Evolutionary conservation across 257 asterid species (phyloP), one percentile per base, ranked within the genome.

Genomic region (Ehretia macrophylla): DNA sequence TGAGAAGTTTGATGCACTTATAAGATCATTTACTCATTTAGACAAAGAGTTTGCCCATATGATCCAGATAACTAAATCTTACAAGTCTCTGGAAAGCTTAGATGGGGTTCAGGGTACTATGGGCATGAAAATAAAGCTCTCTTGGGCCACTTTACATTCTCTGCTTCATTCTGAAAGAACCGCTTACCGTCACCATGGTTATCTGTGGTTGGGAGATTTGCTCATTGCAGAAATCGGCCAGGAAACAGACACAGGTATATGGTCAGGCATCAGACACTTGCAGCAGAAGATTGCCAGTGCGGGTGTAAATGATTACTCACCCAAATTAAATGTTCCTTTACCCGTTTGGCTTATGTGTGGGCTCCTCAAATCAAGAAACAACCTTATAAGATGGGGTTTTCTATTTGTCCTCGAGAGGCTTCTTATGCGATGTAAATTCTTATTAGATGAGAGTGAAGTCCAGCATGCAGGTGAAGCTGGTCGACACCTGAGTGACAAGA

Each of bases 321-420:
- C 88, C 68, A 72, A 78, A 52, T 74, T 83, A 59, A 87, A 81
- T 66, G 85, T 85, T 75, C 90, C 97, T 54, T 71, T 85, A 82
- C 90, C 95, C 58, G 77, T 89, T 73, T 93, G 99, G 99, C 90
- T 93, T 62, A 72, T 93, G 80, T 93, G 96, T 70, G 99, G 99
- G 68, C 96, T 93, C 70, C 81, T 93, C 59, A 93, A 86, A 75
- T 89, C 97, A 32, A 93, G 62, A 65, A 80, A 77, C 66, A 89
- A 70, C 75, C 74, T 74, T 60, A 83, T 81, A 64, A 80, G 96
- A 66, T 74, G 89, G 92, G 99, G 99, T 46, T 93, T 93, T 71
- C 83, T 93, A 58, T 73, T 77, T 75, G 90, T 93, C 68, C 82
- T 93, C 64, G 97, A 93, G 88, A 83, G 99, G 81, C 92, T 89